Percentiles rank a stretch among this genome's conserved stretches.
phyloP scores from a whole-genome alignment of 2,329 filamentous ascomycete species.

The Paecilomyces variotii region DNA sequence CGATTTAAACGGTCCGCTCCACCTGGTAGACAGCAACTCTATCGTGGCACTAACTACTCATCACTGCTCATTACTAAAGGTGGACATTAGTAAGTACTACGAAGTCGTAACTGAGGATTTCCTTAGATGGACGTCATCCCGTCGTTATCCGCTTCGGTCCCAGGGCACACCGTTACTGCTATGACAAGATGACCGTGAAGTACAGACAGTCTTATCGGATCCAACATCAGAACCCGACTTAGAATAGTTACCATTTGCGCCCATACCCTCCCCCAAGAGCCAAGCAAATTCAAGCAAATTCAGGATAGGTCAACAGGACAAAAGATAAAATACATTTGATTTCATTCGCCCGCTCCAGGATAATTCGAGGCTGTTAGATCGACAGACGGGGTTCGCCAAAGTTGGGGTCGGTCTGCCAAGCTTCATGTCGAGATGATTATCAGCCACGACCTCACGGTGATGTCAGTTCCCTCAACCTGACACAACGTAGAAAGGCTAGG shows the following conservation, averaged over 20 bases:
- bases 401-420: neutral
- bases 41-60: neutral
- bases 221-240: neutral
- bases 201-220: neutral
- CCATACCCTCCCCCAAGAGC: neutral
- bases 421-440: neutral
- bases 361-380: neutral
- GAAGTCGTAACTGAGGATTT: neutral
- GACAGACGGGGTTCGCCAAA: neutral
- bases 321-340: neutral
- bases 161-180: neutral
- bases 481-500: neutral
- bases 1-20: neutral
- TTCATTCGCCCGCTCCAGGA: neutral
- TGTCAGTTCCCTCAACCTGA: conserved; percentile 7
- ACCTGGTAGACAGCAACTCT: neutral
- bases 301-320: neutral
- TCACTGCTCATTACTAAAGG: neutral
- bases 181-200: neutral
- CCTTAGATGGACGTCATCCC: neutral
- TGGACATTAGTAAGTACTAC: neutral
- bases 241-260: neutral
- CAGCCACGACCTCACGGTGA: conserved; percentile 11
- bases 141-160: neutral
- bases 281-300: neutral